phyloP scores from a whole-genome alignment of 306 rosid species.

The Begonia masoniana region DNA sequence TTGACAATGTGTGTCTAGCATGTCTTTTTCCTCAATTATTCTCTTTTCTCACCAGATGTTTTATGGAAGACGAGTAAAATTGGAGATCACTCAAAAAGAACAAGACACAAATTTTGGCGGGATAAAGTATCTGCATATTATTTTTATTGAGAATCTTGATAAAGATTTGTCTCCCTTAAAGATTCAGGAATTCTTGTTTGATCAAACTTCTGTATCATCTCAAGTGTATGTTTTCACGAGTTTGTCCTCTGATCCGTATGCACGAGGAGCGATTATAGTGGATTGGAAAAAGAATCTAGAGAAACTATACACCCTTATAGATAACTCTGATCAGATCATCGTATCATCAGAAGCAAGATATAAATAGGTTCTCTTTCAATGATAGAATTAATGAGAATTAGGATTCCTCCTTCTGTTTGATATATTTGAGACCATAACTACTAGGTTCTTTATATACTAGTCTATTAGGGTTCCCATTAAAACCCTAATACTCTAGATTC shows the following conservation, averaged over 20 bases:
- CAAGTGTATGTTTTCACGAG: constrained; percentile 37
- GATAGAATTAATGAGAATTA: no score
- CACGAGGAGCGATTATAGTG: constrained; percentile 39
- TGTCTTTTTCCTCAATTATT: no score
- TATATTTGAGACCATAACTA: no score
- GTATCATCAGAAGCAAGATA: constrained; percentile 66
- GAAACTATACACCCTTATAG: constrained; percentile 35
- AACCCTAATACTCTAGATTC: constrained; percentile 20
- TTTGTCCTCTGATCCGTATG: constrained; percentile 21
- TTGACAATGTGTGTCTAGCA: no score
- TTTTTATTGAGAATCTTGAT: constrained; percentile 60
- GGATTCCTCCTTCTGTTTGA: no score
- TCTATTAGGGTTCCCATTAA: no score
- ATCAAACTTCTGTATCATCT: constrained; percentile 30
- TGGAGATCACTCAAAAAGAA: constrained; percentile 6
- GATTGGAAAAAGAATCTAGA: constrained; percentile 24
- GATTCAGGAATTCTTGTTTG: constrained; percentile 34
- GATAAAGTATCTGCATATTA: constrained; percentile 18
- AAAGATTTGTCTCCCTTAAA: constrained; percentile 27
- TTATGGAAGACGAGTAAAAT: constrained; percentile 7
- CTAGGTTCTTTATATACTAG: no score
- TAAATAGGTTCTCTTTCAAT: no score
- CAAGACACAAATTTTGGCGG: constrained; percentile 41
- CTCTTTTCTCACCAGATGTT: background rate
- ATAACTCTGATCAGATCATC: constrained; percentile 34